These are phyloP conservation scores for Phytophthora colocasiae DNA, from an alignment of 352 stramenopile species.

Conservation along the genomic window DNA sequence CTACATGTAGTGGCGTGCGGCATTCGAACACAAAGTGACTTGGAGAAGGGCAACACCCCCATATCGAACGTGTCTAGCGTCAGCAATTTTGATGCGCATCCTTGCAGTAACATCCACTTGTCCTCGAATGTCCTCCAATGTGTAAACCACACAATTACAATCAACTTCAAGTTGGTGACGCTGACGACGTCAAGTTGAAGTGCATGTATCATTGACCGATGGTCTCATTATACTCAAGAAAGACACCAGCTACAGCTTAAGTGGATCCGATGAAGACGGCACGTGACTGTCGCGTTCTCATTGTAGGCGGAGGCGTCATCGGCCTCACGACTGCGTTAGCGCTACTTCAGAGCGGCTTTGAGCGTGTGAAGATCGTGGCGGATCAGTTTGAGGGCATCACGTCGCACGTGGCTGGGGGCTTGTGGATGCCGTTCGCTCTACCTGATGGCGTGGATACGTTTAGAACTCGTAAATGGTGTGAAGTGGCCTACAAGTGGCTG, in stretches of 20 bases:
- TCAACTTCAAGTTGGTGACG: too few relatives aligned
- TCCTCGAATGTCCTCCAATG: not conserved
- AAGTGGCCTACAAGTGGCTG: slow-evolving; percentile 70
- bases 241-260: slow-evolving; percentile 2
- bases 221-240: slow-evolving; percentile 9
- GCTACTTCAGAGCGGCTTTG: slow-evolving; percentile 65
- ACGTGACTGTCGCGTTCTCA: slow-evolving; percentile 39
- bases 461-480: slow-evolving; percentile 63
- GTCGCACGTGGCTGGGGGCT: slow-evolving; percentile 69
- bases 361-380: slow-evolving; percentile 55
- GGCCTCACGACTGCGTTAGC: slow-evolving; percentile 71
- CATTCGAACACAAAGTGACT: not conserved
- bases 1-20: slow-evolving; percentile 1
- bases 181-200: too few relatives aligned
- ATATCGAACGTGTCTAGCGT: slow-evolving; percentile 16
- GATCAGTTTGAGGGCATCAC: slow-evolving; percentile 64
- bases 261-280: slow-evolving; percentile 15
- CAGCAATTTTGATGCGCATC: slow-evolving; percentile 12
- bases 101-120: not conserved
- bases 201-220: slow-evolving; percentile 4
- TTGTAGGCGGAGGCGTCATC: slow-evolving; percentile 74
- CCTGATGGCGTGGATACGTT: slow-evolving; percentile 44
- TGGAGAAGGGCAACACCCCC: not conserved
- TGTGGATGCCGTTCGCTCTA: slow-evolving; percentile 79
- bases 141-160: not conserved